Evolutionary conservation across 306 rosid genomes (phyloP).

Genomic region (Medicago lupulina): DNA sequence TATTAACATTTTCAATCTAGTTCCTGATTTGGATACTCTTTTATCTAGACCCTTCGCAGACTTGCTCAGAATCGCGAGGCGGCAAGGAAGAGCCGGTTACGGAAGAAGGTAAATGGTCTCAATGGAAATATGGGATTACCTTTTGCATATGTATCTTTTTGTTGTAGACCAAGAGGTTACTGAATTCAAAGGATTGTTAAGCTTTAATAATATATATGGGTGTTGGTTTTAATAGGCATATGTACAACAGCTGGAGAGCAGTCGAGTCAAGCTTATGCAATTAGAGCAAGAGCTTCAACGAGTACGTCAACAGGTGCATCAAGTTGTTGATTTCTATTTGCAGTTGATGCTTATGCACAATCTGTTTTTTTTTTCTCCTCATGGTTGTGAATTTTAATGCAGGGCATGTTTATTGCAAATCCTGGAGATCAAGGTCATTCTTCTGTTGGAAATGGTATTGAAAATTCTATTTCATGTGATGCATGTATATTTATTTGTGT

Average conservation of each 20-base stretch:
- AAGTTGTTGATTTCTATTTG: constrained; percentile 30
- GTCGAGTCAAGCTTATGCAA: constrained; percentile 68
- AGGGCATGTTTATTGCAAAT: constrained; percentile 58
- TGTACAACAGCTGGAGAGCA: constrained; percentile 82
- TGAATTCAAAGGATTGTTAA: constrained; percentile 5
- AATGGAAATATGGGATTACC: not conserved
- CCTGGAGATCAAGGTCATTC: constrained; percentile 61
- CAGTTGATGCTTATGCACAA: not conserved
- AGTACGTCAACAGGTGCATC: constrained; percentile 76
- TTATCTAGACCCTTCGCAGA: constrained; percentile 63
- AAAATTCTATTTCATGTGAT: not conserved
- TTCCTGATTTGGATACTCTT: not conserved
- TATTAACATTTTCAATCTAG: not conserved
- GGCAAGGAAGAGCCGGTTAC: constrained; percentile 73
- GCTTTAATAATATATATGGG: constrained; percentile 30
- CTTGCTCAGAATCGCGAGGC: constrained; percentile 86
- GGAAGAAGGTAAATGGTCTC: constrained; percentile 67
- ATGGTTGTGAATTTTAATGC: constrained; percentile 39
- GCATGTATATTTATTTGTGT: not conserved
- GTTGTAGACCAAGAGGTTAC: not conserved
- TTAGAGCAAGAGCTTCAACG: constrained; percentile 85
- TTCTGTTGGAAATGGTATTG: constrained; percentile 63
- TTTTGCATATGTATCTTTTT: not conserved
- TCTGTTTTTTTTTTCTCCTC: not conserved
- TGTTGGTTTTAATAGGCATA: constrained; percentile 83